Evolutionary conservation across 495 filamentous ascomycete genomes (phyloP).

Genomic region (Xylaria venustula): DNA sequence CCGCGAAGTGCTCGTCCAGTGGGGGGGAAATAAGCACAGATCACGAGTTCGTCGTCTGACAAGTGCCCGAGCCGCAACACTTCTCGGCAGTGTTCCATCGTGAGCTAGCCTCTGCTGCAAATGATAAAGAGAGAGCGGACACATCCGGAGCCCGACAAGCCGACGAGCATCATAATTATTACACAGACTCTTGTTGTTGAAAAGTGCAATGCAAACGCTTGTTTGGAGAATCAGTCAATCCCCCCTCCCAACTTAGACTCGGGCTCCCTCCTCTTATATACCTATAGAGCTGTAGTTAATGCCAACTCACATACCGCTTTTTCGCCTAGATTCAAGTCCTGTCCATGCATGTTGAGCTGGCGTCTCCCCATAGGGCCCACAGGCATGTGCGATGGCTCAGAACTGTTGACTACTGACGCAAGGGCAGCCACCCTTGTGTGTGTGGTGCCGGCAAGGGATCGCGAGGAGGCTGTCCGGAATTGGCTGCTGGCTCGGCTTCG

Average conservation of each 20-base stretch:
- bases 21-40: slow-evolving; percentile 35
- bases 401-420: slow-evolving; percentile 12
- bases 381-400: slow-evolving; percentile 31
- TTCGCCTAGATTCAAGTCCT: slow-evolving; percentile 34
- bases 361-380: slow-evolving; percentile 35
- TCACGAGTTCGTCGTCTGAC: slow-evolving; percentile 39
- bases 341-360: slow-evolving; percentile 42
- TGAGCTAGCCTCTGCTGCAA: background rate
- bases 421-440: slow-evolving; percentile 14
- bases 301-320: slow-evolving; percentile 31
- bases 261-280: slow-evolving; percentile 21
- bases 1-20: slow-evolving; percentile 20
- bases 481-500: slow-evolving; percentile 9
- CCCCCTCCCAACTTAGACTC: no score
- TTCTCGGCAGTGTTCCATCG: background rate
- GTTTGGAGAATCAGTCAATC: no score
- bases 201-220: background rate
- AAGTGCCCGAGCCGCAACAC: slow-evolving; percentile 25
- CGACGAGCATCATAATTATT: background rate
- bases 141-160: background rate
- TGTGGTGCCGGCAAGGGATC: slow-evolving; percentile 1
- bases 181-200: background rate
- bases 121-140: background rate
- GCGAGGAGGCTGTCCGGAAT: background rate
- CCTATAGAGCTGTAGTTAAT: slow-evolving; percentile 7